These are phyloP conservation scores for Capniomyces stellatus DNA, from an alignment of 371 early-diverging fungal genomes.

Conservation along the genomic window DNA sequence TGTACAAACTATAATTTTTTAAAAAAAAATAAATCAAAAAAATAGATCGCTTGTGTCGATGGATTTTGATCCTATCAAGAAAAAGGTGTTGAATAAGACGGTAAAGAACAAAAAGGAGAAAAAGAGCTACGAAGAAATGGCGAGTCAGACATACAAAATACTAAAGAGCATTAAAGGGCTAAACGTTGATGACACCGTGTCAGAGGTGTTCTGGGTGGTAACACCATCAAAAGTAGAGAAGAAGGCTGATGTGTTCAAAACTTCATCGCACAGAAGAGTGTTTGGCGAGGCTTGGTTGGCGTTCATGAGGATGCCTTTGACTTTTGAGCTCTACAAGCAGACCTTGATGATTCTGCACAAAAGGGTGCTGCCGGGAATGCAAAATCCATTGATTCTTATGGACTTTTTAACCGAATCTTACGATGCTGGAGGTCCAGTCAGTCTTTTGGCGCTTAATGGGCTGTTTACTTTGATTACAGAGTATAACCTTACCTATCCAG, in stretches of 20 bases:
- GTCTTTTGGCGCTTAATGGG: slow-evolving; percentile 80
- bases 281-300: slow-evolving; percentile 68
- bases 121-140: slow-evolving; percentile 5
- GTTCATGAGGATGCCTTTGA: slow-evolving; percentile 49
- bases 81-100: not conserved
- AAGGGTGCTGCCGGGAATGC: slow-evolving; percentile 64
- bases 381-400: slow-evolving; percentile 56
- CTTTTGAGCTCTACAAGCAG: slow-evolving; percentile 52
- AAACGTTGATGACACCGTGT: not conserved
- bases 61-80: slow-evolving; percentile 14
- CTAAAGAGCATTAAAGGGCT: slow-evolving; percentile 8
- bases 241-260: slow-evolving; percentile 7
- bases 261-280: slow-evolving; percentile 17
- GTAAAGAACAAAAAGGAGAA: not conserved
- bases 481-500: slow-evolving; percentile 90
- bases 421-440: slow-evolving; percentile 64
- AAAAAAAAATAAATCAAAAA: too few relatives aligned
- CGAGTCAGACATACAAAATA: slow-evolving; percentile 9
- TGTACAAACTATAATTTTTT: too few relatives aligned
- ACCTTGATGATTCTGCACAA: slow-evolving; percentile 64
- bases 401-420: slow-evolving; percentile 82
- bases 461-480: slow-evolving; percentile 76
- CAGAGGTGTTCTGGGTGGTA: slow-evolving; percentile 10
- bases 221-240: not conserved
- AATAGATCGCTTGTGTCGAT: slow-evolving; percentile 3